These are phyloP conservation scores for Ceratobasidium theobromae DNA, from an alignment of 1,284 basidiomycete genomes.

Conservation along the genomic window DNA sequence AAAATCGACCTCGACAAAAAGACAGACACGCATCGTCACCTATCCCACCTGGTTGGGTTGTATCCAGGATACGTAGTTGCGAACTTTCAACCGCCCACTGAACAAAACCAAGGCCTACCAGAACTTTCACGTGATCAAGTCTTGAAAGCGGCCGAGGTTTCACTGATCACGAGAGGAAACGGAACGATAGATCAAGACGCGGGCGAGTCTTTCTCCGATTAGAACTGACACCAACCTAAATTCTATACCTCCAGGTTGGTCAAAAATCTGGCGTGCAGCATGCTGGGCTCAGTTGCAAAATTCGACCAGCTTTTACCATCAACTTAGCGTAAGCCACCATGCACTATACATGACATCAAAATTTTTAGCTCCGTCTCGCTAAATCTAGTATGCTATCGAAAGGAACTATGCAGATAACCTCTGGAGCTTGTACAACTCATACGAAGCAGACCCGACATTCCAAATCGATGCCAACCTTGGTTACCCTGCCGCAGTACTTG, in stretches of 20 bases:
- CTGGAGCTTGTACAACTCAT: conserved; percentile 62
- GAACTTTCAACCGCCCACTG: background rate
- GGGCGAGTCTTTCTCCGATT: conserved; percentile 41
- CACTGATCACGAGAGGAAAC: conserved; percentile 64
- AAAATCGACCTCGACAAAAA: conserved; percentile 68
- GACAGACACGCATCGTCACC: conserved; percentile 68
- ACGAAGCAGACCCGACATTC: conserved; percentile 56
- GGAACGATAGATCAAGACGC: conserved; percentile 71
- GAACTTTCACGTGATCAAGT: conserved; percentile 46
- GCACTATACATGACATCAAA: background rate
- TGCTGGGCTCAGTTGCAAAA: conserved; percentile 69
- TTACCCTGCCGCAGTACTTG: conserved; percentile 65
- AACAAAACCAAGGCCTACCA: background rate
- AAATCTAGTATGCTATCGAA: conserved; percentile 58
- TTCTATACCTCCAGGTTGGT: conserved; percentile 53
- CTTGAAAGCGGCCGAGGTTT: conserved; percentile 55
- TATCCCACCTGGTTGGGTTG: conserved; percentile 73
- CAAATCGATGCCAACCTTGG: conserved; percentile 77
- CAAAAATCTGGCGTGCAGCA: conserved; percentile 74
- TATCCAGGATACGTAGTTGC: conserved; percentile 72
- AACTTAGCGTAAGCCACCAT: conserved; percentile 55
- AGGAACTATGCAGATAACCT: conserved; percentile 65
- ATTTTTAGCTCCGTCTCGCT: background rate
- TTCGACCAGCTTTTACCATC: conserved; percentile 59
- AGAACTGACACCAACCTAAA: no score